phyloP scores from a whole-genome alignment of 768 basidiomycete genomes.

The Psilocybe cubensis region DNA sequence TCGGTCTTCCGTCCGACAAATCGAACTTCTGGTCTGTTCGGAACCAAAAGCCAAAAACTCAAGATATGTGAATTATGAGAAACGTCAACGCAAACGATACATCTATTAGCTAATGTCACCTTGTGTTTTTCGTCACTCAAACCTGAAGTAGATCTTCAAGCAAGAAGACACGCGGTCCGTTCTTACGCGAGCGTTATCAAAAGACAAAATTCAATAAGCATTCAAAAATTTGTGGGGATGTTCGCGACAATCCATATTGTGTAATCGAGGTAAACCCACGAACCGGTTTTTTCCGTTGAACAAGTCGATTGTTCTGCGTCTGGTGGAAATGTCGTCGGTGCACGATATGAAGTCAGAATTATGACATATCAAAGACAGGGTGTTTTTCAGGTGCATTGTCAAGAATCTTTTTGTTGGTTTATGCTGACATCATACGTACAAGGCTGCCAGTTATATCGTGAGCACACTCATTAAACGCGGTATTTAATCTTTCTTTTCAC shows the following conservation, averaged over 20 bases:
- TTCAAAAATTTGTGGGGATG: no score
- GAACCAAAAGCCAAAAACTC: background rate
- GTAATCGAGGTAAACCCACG: no score
- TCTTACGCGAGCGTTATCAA: background rate
- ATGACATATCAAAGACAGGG: background rate
- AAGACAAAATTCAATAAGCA: background rate
- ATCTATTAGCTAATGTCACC: background rate
- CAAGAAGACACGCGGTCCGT: background rate
- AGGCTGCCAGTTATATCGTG: no score
- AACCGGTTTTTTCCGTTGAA: background rate
- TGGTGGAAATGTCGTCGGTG: background rate
- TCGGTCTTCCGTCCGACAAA: background rate
- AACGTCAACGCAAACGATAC: no score
- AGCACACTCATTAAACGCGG: background rate
- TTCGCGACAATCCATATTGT: no score
- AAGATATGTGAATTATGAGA: background rate
- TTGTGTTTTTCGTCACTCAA: background rate
- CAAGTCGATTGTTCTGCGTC: no score
- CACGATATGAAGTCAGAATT: background rate
- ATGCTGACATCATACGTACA: no score
- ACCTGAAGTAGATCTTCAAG: background rate
- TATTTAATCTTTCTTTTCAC: background rate
- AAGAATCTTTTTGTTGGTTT: background rate
- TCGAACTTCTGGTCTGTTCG: background rate
- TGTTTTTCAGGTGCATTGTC: background rate